Evolutionary conservation across 352 stramenopile genomes (phyloP).

Genomic region (Phytophthora cactorum): DNA sequence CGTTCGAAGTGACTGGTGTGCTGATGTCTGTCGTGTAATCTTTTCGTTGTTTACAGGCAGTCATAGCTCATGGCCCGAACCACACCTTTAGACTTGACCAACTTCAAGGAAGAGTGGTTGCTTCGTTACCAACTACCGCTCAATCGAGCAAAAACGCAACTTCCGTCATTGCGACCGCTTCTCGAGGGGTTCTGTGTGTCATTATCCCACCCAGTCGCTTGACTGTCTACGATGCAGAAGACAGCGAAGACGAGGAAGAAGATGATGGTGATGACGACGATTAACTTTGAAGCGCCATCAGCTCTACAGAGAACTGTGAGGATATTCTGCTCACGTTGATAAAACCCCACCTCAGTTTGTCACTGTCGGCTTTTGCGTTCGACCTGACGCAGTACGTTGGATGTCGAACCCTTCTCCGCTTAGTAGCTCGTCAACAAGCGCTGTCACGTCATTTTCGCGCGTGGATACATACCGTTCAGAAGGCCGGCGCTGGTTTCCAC

Average conservation of each 20-base stretch:
- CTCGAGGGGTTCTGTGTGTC: constrained; percentile 63
- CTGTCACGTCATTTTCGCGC: constrained; percentile 31
- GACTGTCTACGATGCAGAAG: constrained; percentile 66
- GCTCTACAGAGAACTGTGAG: no score
- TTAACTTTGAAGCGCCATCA: constrained; percentile 20
- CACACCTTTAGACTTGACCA: constrained; percentile 31
- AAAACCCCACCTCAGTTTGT: constrained; percentile 13
- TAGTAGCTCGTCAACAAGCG: constrained; percentile 59
- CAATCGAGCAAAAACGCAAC: constrained; percentile 8
- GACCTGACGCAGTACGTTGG: constrained; percentile 25
- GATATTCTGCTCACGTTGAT: not conserved
- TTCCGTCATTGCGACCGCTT: constrained; percentile 51
- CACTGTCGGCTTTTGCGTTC: constrained; percentile 22
- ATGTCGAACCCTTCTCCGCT: constrained; percentile 58
- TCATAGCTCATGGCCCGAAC: constrained; percentile 11
- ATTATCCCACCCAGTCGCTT: constrained; percentile 41
- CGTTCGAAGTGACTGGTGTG: not conserved
- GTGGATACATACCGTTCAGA: constrained; percentile 26
- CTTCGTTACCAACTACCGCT: constrained; percentile 10
- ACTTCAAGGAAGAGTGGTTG: constrained; percentile 28
- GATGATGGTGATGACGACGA: constrained; percentile 19
- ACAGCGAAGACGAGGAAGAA: constrained; percentile 47
- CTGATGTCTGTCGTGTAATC: not conserved
- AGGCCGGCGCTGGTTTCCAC: constrained; percentile 5
- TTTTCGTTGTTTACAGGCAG: constrained; percentile 9